These are phyloP conservation scores for Lithohypha guttulata DNA, from an alignment of 2,329 filamentous ascomycete species.

Conservation along the genomic window DNA sequence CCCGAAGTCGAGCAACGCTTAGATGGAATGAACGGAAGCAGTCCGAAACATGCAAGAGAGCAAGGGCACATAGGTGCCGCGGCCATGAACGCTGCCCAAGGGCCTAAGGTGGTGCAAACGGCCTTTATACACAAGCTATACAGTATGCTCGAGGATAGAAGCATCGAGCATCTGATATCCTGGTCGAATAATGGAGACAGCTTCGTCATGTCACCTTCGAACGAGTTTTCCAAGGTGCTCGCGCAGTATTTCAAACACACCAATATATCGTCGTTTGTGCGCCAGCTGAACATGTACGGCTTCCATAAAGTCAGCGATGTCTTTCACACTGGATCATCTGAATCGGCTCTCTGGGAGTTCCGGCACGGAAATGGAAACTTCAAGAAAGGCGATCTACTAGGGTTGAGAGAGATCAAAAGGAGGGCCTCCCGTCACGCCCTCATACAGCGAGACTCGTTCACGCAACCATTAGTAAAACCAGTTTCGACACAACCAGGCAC, in stretches of 20 bases:
- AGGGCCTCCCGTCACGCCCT: constrained; percentile 85
- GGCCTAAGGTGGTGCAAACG: constrained; percentile 95
- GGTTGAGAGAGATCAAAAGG: constrained; percentile 88
- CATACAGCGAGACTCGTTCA: constrained; percentile 84
- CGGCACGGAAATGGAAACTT: constrained; percentile 97
- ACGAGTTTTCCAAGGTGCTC: constrained; percentile 94
- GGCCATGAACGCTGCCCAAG: constrained; percentile 54
- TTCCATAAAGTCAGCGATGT: constrained; percentile 99
- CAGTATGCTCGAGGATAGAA: constrained; percentile 94
- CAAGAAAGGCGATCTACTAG: constrained; percentile 84
- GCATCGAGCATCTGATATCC: constrained; percentile 88
- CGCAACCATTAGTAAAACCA: constrained; percentile 55
- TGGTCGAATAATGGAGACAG: constrained; percentile 92
- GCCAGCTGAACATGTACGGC: constrained; percentile 98
- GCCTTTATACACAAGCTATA: constrained; percentile 99
- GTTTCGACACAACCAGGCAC: constrained; percentile 68
- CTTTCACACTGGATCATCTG: constrained; percentile 87
- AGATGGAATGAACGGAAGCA: constrained; percentile 24
- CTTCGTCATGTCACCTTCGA: constrained; percentile 96
- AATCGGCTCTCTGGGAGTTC: constrained; percentile 95
- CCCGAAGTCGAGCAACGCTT: constrained; percentile 38
- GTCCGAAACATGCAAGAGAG: constrained; percentile 16
- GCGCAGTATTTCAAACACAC: constrained; percentile 99
- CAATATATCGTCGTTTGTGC: constrained; percentile 96
- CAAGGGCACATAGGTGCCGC: constrained; percentile 19